These are phyloP conservation scores for Cyathus striatus DNA, from an alignment of 768 basidiomycete genomes.

Conservation along the genomic window DNA sequence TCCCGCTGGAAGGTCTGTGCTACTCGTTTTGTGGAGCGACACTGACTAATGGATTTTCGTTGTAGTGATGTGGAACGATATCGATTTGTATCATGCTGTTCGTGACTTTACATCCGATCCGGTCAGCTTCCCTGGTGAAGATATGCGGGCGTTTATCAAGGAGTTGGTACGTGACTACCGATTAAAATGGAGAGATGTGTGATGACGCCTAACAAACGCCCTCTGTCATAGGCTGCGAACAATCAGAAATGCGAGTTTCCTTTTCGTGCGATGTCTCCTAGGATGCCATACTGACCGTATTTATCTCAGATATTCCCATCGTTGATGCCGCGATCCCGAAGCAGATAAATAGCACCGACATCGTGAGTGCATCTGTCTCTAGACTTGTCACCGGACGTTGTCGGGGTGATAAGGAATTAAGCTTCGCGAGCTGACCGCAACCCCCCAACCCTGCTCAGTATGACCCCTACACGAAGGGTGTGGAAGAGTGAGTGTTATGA, in stretches of 20 bases:
- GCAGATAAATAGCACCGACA: conserved; percentile 53
- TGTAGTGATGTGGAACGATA: conserved; percentile 74
- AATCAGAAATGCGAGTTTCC: conserved; percentile 43
- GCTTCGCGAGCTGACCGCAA: neutral
- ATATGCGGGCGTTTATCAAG: conserved; percentile 47
- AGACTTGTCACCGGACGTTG: neutral
- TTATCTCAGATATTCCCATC: conserved; percentile 56
- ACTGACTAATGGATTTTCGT: conserved; percentile 2
- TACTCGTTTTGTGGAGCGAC: conserved; percentile 2
- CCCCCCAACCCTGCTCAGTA: conserved; percentile 52
- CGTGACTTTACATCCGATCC: conserved; percentile 71
- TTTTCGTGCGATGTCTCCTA: neutral
- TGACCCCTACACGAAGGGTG: conserved; percentile 59
- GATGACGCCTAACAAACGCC: neutral
- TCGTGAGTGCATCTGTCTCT: conserved; percentile 41
- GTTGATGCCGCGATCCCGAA: conserved; percentile 60
- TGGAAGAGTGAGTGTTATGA: conserved; percentile 40
- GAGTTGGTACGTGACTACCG: conserved; percentile 47
- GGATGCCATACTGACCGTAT: neutral
- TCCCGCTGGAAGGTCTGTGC: conserved; percentile 67
- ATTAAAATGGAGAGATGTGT: too few species aligned
- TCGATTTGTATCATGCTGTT: conserved; percentile 65
- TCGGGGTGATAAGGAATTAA: conserved; percentile 1
- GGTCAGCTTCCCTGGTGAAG: conserved; percentile 51
- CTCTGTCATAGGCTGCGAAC: conserved; percentile 17